phyloP scores from a whole-genome alignment of 1,284 basidiomycete species.

The Rhizoctonia solani region DNA sequence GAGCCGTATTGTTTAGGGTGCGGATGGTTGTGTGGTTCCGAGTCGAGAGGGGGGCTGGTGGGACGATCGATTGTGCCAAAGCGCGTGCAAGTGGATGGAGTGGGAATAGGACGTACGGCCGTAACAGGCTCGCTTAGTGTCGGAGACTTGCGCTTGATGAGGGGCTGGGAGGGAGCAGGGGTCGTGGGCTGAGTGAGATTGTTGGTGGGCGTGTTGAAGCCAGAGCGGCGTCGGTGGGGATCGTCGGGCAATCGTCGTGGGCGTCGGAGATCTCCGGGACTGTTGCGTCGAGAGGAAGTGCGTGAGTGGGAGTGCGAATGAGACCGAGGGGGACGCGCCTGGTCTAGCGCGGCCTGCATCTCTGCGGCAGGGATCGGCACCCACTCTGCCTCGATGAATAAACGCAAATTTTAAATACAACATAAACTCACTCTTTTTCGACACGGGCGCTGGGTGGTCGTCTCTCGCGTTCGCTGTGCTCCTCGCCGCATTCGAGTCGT shows the following conservation, averaged over 20 bases:
- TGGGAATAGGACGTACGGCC: constrained; percentile 3
- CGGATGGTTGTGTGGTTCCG: background rate
- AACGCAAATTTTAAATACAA: background rate
- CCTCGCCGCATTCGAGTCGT: constrained; percentile 7
- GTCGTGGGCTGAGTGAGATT: constrained; percentile 21
- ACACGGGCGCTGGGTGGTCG: background rate
- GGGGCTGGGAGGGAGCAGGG: constrained; percentile 40
- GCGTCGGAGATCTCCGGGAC: constrained; percentile 19
- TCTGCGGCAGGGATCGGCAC: constrained; percentile 47
- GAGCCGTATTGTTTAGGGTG: background rate
- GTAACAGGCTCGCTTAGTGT: constrained; percentile 6
- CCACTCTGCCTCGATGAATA: constrained; percentile 46
- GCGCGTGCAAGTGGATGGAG: background rate
- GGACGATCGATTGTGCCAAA: background rate
- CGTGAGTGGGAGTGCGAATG: constrained; percentile 28
- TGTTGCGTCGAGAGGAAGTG: constrained; percentile 17
- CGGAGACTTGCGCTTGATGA: constrained; percentile 9
- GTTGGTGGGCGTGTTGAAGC: constrained; percentile 10
- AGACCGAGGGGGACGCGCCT: constrained; percentile 40
- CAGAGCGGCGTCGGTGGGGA: constrained; percentile 3
- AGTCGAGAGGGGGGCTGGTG: background rate
- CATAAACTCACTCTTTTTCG: constrained; percentile 22
- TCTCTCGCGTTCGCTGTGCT: constrained; percentile 27
- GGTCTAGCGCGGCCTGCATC: constrained; percentile 48
- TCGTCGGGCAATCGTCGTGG: constrained; percentile 12